Conservation (phyloP, 1,284 basidiomycete genomes). For the Microbotryum saponariae region DNA sequence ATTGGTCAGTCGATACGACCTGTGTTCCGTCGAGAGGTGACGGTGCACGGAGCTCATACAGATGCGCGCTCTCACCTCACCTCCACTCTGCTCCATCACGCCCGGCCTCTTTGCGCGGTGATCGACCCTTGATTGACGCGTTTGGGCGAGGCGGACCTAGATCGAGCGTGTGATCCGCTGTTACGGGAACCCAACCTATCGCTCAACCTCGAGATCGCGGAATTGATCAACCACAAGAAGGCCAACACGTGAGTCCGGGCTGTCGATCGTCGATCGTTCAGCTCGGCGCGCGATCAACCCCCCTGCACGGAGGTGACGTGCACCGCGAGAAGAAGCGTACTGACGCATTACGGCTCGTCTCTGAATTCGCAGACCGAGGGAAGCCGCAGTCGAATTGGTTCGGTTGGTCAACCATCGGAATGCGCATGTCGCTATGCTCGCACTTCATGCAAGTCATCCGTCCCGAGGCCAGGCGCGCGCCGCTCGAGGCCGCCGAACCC, state of each 20-base stretch:
- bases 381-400: slow-evolving; percentile 76
- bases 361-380: slow-evolving; percentile 57
- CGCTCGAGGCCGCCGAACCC: neutral
- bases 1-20: slow-evolving; percentile 16
- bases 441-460: slow-evolving; percentile 42
- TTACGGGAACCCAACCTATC: slow-evolving; percentile 84
- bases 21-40: neutral
- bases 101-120: neutral
- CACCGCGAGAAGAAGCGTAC: neutral
- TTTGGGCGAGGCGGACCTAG: slow-evolving; percentile 20
- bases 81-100: neutral
- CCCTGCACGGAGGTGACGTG: neutral
- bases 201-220: slow-evolving; percentile 81
- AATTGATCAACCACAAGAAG: slow-evolving; percentile 78
- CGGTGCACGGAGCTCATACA: neutral
- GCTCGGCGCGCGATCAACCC: neutral
- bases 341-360: neutral
- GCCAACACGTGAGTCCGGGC: slow-evolving; percentile 74
- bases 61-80: neutral
- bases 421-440: slow-evolving; percentile 77
- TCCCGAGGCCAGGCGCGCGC: too few relatives aligned
- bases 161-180: slow-evolving; percentile 81
- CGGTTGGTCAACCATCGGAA: slow-evolving; percentile 80
- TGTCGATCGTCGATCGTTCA: neutral
- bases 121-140: neutral